Evolutionary conservation across 345 rosid genomes (phyloP).

Genomic region (Murraya paniculata): DNA sequence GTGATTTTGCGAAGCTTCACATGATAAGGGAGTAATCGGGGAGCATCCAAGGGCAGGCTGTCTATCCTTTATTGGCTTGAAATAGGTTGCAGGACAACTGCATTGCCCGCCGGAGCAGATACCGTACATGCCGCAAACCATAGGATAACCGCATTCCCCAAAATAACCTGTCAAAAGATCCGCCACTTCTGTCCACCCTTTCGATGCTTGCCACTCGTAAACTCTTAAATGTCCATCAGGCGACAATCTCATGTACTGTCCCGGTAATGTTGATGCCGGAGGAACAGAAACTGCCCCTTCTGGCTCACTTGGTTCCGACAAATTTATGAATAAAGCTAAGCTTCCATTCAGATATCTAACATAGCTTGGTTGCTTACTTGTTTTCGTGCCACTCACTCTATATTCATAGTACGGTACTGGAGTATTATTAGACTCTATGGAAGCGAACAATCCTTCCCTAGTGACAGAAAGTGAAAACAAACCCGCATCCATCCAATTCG

Average conservation of each 20-base stretch:
- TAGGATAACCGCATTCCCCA: conserved; percentile 27
- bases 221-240: conserved; percentile 32
- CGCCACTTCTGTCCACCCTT: conserved; percentile 12
- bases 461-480: conserved; percentile 23
- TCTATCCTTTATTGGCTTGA: conserved; percentile 9
- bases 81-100: conserved; percentile 27
- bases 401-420: conserved; percentile 6
- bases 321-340: neutral
- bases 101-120: conserved; percentile 29
- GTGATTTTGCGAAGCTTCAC: conserved; percentile 15
- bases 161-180: conserved; percentile 16
- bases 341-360: conserved; percentile 10
- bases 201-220: conserved; percentile 6
- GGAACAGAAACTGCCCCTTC: neutral
- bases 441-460: conserved; percentile 14
- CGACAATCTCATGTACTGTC: conserved; percentile 15
- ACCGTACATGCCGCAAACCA: conserved; percentile 34
- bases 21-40: conserved; percentile 8
- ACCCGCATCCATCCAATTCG: conserved; percentile 1
- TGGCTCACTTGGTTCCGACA: conserved; percentile 5
- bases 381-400: neutral
- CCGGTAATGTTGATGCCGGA: neutral
- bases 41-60: conserved; percentile 31
- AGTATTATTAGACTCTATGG: conserved; percentile 15
- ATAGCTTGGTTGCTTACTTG: conserved; percentile 11